These are phyloP conservation scores for Lithohypha guttulata DNA, from an alignment of 2,329 filamentous ascomycete genomes.

Conservation along the genomic window DNA sequence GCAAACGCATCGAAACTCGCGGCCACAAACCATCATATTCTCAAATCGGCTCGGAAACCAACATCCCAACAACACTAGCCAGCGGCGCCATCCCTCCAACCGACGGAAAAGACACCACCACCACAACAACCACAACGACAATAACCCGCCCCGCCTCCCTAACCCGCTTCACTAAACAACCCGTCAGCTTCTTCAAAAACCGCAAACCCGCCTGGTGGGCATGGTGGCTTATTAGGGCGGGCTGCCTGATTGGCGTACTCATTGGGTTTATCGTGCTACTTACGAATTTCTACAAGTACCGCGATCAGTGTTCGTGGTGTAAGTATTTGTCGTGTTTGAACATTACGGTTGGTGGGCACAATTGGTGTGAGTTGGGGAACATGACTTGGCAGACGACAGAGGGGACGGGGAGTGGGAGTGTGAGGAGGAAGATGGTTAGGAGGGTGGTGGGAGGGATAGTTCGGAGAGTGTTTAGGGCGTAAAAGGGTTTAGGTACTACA, in stretches of 20 bases:
- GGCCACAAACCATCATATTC: conserved; percentile 11
- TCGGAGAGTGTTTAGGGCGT: not conserved
- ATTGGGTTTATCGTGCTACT: conserved; percentile 78
- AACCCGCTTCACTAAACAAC: conserved; percentile 37
- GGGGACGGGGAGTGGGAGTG: no score
- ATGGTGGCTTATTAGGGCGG: conserved; percentile 85
- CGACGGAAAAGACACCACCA: conserved; percentile 33
- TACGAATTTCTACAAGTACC: conserved; percentile 80
- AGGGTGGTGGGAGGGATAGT: conserved; percentile 7
- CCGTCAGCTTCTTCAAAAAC: conserved; percentile 73
- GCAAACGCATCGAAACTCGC: conserved; percentile 57
- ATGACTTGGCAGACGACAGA: conserved; percentile 21
- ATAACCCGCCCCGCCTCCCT: conserved; percentile 45
- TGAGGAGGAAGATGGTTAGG: no score
- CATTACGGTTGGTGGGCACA: conserved; percentile 25
- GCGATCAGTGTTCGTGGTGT: conserved; percentile 76
- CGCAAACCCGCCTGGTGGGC: conserved; percentile 92
- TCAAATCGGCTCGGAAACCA: conserved; percentile 15
- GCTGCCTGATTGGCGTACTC: conserved; percentile 65
- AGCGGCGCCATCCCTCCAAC: conserved; percentile 10
- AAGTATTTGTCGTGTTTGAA: conserved; percentile 82
- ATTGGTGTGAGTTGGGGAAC: conserved; percentile 34
- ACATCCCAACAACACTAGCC: not conserved
- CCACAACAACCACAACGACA: conserved; percentile 36
- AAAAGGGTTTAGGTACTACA: no score